Conservation (phyloP, 805 yeast genomes). For the Candida schatavii region DNA sequence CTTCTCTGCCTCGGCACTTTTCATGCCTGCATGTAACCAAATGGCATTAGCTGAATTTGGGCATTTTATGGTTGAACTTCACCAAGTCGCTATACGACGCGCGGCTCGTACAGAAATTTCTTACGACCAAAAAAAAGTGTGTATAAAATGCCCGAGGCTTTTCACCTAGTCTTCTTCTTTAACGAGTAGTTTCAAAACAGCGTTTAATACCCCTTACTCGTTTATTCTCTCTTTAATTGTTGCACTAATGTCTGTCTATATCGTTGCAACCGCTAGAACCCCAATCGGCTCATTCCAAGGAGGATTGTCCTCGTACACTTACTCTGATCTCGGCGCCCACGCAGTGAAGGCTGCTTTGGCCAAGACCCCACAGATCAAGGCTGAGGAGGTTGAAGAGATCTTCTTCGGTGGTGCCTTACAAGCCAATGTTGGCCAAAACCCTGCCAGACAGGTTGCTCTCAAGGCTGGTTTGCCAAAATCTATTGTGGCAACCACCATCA, state of each 20-base stretch:
- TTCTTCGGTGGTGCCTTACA: slow-evolving; percentile 89
- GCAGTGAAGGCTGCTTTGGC: slow-evolving; percentile 88
- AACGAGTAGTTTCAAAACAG: neutral
- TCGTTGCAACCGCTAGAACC: slow-evolving; percentile 89
- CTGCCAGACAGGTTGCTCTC: slow-evolving; percentile 96
- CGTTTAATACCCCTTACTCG: neutral
- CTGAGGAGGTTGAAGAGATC: slow-evolving; percentile 81
- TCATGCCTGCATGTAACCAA: no score
- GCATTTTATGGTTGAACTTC: neutral
- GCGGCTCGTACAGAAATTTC: neutral
- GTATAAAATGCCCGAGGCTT: neutral
- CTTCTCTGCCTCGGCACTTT: no score
- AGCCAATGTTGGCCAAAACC: slow-evolving; percentile 95
- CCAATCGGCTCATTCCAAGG: slow-evolving; percentile 97
- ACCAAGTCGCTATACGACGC: neutral
- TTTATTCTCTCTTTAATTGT: slow-evolving; percentile 3
- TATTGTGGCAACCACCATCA: slow-evolving; percentile 84
- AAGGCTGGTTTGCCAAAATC: slow-evolving; percentile 81
- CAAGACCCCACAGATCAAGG: slow-evolving; percentile 76
- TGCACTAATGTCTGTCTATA: slow-evolving; percentile 54
- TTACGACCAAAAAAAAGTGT: neutral
- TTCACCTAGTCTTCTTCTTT: neutral
- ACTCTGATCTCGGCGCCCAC: slow-evolving; percentile 85
- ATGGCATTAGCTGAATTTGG: no score
- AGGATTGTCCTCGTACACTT: slow-evolving; percentile 65